phyloP scores from a whole-genome alignment of 1,284 basidiomycete species.

The Ustilago curta region DNA sequence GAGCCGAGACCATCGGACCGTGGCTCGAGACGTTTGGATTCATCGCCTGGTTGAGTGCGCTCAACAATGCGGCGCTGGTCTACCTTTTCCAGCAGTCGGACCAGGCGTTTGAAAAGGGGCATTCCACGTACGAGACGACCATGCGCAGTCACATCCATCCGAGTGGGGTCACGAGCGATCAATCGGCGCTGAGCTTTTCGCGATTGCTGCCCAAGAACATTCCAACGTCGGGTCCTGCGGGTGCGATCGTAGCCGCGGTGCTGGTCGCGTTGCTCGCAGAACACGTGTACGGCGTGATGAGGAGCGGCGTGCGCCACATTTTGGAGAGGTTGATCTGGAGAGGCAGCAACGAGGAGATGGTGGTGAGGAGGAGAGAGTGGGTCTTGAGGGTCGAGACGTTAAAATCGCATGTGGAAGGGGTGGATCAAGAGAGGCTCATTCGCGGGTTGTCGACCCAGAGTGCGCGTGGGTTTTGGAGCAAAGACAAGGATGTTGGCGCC shows the following conservation, averaged over 20 bases:
- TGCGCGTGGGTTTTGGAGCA: conserved; percentile 40
- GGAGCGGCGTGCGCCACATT: conserved; percentile 51
- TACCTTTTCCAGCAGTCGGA: conserved; percentile 60
- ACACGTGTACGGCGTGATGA: conserved; percentile 60
- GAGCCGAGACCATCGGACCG: conserved; percentile 90
- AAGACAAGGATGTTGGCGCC: conserved; percentile 38
- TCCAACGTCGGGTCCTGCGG: conserved; percentile 38
- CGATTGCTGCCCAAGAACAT: conserved; percentile 46
- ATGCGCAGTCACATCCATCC: conserved; percentile 57
- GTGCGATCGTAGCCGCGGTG: conserved; percentile 57
- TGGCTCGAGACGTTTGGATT: conserved; percentile 84
- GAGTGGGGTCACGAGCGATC: background rate
- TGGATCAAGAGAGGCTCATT: conserved; percentile 2
- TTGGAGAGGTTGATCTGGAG: conserved; percentile 63
- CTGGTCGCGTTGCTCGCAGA: conserved; percentile 64
- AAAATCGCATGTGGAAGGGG: conserved; percentile 22
- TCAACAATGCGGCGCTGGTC: conserved; percentile 58
- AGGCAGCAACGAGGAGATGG: conserved; percentile 57
- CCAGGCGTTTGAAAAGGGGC: conserved; percentile 36
- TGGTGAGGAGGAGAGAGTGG: conserved; percentile 61
- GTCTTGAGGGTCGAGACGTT: conserved; percentile 47
- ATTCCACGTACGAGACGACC: conserved; percentile 49
- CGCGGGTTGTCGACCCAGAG: background rate
- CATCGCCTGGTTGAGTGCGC: conserved; percentile 58
- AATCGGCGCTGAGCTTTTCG: conserved; percentile 46